Conservation (phyloP, 2,329 filamentous ascomycete genomes). For the Raffaelea deltoideospora region DNA sequence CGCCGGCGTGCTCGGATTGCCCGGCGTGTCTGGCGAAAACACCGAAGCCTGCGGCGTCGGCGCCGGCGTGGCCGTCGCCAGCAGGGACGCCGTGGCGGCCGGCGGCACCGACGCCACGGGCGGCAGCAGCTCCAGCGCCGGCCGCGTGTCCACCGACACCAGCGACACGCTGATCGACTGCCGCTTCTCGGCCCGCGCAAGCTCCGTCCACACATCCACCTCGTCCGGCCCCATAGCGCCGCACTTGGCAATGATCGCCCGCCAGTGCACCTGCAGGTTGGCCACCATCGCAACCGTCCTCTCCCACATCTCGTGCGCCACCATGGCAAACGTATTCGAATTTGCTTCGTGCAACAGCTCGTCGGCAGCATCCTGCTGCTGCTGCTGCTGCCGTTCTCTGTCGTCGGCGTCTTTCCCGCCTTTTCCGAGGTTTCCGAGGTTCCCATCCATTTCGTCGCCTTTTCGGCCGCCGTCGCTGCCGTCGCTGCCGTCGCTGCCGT, state of each 20-base stretch:
- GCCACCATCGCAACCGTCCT: slow-evolving; percentile 61
- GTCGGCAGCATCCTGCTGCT: no score
- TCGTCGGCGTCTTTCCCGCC: no score
- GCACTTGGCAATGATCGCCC: slow-evolving; percentile 58
- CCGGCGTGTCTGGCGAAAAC: slow-evolving; percentile 45
- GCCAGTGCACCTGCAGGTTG: slow-evolving; percentile 58
- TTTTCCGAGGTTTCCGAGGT: no score
- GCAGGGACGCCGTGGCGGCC: slow-evolving; percentile 28
- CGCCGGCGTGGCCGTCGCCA: slow-evolving; percentile 40
- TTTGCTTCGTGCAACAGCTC: no score
- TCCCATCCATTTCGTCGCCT: no score
- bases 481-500: not conserved
- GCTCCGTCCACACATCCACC: slow-evolving; percentile 40
- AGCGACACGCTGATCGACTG: slow-evolving; percentile 40
- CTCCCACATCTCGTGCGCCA: slow-evolving; percentile 65
- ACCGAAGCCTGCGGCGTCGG: slow-evolving; percentile 49
- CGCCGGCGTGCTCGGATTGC: slow-evolving; percentile 8
- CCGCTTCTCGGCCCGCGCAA: slow-evolving; percentile 36
- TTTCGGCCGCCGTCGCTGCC: slow-evolving; percentile 38
- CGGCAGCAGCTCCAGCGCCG: slow-evolving; percentile 47
- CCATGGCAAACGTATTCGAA: slow-evolving; percentile 39
- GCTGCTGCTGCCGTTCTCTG: no score
- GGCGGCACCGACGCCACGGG: slow-evolving; percentile 33
- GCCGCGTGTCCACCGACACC: slow-evolving; percentile 49
- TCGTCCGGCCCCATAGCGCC: slow-evolving; percentile 54